Evolutionary conservation across 164 flowering plant species (phyloP).

Genomic region (Chimonanthus salicifolius): DNA sequence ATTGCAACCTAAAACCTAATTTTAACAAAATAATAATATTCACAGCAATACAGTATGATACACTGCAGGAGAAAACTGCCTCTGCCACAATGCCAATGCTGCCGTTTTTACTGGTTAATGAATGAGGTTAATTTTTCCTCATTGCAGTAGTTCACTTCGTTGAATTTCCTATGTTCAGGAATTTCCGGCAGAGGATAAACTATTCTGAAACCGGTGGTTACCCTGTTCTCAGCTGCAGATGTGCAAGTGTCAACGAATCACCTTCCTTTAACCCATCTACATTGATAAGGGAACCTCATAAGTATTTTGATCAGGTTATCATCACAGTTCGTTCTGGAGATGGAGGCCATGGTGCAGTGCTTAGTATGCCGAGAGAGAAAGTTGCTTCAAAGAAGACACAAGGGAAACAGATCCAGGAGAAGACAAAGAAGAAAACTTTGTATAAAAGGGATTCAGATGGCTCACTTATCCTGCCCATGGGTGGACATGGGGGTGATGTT

Average conservation of each 20-base stretch:
- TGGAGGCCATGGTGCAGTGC: conserved; percentile 92
- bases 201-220: neutral
- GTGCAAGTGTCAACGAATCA: conserved; percentile 40
- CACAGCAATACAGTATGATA: too few species aligned
- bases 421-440: conserved; percentile 32
- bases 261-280: conserved; percentile 32
- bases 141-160: neutral
- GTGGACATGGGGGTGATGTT: conserved; percentile 95
- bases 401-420: conserved; percentile 42
- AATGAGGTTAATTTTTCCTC: too few species aligned
- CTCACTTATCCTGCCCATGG: conserved; percentile 80
- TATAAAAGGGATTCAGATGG: conserved; percentile 83
- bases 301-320: conserved; percentile 80
- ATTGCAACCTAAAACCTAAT: too few species aligned
- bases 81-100: too few species aligned
- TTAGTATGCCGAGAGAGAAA: conserved; percentile 51
- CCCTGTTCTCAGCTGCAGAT: conserved; percentile 23
- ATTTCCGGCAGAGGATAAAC: conserved; percentile 7
- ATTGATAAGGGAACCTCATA: conserved; percentile 68
- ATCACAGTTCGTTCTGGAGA: conserved; percentile 93
- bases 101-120: too few species aligned
- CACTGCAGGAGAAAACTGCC: too few species aligned
- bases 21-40: too few species aligned
- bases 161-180: conserved; percentile 21
- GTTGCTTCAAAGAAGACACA: conserved; percentile 31